Evolutionary conservation across 148 eudicot species (phyloP).

Genomic region (Persicaria tinctoria): DNA sequence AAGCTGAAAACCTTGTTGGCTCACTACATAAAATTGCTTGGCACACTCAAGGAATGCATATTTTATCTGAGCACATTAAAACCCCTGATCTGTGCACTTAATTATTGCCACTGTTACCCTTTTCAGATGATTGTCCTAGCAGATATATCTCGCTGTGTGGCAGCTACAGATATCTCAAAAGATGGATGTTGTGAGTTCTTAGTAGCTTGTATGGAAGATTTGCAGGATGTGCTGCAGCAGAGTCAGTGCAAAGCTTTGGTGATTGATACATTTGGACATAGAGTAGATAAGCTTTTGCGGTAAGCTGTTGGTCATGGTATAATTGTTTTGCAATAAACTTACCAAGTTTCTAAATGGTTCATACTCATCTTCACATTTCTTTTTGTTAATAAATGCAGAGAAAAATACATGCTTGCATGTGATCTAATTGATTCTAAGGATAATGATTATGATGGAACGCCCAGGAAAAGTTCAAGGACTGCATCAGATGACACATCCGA

Average conservation of each 20-base stretch:
- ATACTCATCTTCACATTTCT: slow-evolving; percentile 2
- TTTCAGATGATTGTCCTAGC: slow-evolving; percentile 48
- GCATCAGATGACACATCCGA: slow-evolving; percentile 44
- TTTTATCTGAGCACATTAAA: not conserved
- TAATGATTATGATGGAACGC: slow-evolving; percentile 18
- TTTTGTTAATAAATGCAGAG: slow-evolving; percentile 30
- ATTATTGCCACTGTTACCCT: not conserved
- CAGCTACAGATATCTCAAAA: slow-evolving; percentile 37
- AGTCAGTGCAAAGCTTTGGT: slow-evolving; percentile 48
- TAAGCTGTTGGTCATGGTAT: slow-evolving; percentile 9
- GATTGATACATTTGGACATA: slow-evolving; percentile 53
- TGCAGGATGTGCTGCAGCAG: slow-evolving; percentile 40
- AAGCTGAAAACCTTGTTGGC: not conserved
- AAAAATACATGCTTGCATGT: slow-evolving; percentile 44
- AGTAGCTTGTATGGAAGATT: slow-evolving; percentile 47
- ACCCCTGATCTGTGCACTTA: not conserved
- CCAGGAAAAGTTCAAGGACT: slow-evolving; percentile 22
- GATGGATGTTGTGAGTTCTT: slow-evolving; percentile 42
- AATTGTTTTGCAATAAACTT: not conserved
- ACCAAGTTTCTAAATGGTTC: not conserved
- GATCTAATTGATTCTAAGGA: slow-evolving; percentile 28
- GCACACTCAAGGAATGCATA: not conserved
- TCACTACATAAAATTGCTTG: not conserved
- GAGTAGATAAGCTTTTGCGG: slow-evolving; percentile 52
- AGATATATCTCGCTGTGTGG: slow-evolving; percentile 46